A percentile compares a stretch with the other conserved stretches of the same genome.
Evolutionary conservation across 352 stramenopile genomes (phyloP).

Genomic region (Phytophthora aleatoria): DNA sequence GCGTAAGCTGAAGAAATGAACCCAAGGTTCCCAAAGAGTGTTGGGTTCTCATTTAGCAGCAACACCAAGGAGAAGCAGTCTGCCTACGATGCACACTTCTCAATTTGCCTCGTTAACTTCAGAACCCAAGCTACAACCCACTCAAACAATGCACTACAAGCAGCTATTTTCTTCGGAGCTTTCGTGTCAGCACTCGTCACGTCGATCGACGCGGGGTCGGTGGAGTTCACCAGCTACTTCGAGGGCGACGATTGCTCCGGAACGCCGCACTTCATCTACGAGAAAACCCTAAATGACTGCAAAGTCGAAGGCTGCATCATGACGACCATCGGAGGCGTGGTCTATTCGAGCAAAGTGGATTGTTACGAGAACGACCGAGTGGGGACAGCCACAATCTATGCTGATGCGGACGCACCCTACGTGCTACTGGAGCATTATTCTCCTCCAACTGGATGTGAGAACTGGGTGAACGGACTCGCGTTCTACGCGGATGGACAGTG

Average conservation of each 20-base stretch:
- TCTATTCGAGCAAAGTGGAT: constrained; percentile 22
- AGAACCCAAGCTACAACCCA: not conserved
- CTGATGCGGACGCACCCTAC: constrained; percentile 19
- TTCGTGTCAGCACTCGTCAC: not conserved
- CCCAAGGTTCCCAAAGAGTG: not conserved
- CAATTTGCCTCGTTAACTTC: not conserved
- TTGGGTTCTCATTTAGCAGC: constrained; percentile 7
- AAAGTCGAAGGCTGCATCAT: constrained; percentile 7
- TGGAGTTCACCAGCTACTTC: constrained; percentile 28
- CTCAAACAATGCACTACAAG: not conserved
- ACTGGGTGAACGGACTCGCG: constrained; percentile 13
- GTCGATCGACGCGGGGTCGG: constrained; percentile 2
- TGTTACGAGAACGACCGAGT: constrained; percentile 18
- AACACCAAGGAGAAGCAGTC: not conserved
- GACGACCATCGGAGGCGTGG: not conserved
- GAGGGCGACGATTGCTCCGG: constrained; percentile 12
- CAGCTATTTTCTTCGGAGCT: not conserved
- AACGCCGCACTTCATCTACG: constrained; percentile 26
- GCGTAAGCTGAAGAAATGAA: not conserved
- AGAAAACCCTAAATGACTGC: constrained; percentile 17
- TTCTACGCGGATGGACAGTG: constrained; percentile 31
- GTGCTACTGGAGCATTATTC: constrained; percentile 28
- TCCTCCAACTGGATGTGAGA: constrained; percentile 15
- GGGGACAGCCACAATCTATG: constrained; percentile 12
- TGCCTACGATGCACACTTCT: not conserved